These are phyloP conservation scores for Cucurbita pepo DNA, from an alignment of 306 rosid species.

Conservation along the genomic window DNA sequence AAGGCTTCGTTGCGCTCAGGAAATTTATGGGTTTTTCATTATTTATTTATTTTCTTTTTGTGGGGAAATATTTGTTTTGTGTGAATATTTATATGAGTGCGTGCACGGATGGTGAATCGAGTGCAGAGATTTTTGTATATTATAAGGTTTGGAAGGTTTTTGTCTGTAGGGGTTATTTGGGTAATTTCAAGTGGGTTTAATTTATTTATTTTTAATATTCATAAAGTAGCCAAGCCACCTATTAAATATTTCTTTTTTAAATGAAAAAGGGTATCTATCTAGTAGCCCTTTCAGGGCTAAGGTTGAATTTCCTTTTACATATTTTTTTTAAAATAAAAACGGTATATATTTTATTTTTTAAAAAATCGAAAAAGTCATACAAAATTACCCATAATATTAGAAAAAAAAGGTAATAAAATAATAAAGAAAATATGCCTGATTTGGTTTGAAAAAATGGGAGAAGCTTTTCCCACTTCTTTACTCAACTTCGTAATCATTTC, in stretches of 20 bases:
- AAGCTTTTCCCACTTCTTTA: neutral
- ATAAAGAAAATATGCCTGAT: neutral
- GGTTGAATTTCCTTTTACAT: too few species aligned
- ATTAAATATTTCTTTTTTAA: too few species aligned
- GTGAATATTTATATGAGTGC: conserved; percentile 1
- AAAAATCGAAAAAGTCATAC: too few species aligned
- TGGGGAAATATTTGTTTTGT: neutral
- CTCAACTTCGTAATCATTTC: neutral
- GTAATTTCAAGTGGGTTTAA: neutral
- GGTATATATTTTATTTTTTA: too few species aligned
- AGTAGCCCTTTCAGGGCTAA: too few species aligned
- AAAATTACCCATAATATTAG: too few species aligned
- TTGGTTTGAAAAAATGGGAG: neutral
- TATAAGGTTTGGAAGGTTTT: conserved; percentile 13
- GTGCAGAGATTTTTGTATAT: conserved; percentile 14
- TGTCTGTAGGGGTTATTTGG: neutral
- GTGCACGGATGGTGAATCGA: conserved; percentile 52
- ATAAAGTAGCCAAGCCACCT: neutral
- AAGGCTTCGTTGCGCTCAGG: neutral
- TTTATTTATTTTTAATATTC: neutral
- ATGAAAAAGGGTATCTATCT: too few species aligned
- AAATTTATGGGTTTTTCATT: neutral
- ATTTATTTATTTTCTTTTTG: neutral
- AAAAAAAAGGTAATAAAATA: too few species aligned
- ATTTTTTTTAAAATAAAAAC: too few species aligned